phyloP scores from a whole-genome alignment of 2,329 filamentous ascomycete genomes.

The Ophiocordyceps sinensis region DNA sequence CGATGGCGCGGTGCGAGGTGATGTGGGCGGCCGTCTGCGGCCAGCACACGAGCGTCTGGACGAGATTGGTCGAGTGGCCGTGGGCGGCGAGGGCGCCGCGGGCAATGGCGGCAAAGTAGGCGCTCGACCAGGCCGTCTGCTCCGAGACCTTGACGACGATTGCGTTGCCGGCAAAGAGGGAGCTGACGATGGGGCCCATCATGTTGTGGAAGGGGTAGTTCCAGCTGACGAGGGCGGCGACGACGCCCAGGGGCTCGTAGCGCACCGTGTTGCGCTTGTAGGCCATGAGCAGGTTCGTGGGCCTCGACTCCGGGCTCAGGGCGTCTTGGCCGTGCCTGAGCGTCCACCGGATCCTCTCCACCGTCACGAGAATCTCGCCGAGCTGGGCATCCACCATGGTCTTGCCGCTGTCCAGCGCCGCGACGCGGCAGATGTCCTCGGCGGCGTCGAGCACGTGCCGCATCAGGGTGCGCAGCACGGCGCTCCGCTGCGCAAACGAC shows the following conservation, averaged over 20 bases:
- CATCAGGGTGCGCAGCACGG: constrained; percentile 68
- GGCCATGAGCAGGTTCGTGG: constrained; percentile 84
- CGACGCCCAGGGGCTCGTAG: constrained; percentile 87
- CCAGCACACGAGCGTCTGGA: constrained; percentile 82
- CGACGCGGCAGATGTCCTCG: constrained; percentile 69
- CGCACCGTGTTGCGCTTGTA: constrained; percentile 86
- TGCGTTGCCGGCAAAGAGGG: constrained; percentile 81
- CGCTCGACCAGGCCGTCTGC: constrained; percentile 83
- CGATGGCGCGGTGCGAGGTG: constrained; percentile 70
- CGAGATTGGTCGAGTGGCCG: constrained; percentile 65
- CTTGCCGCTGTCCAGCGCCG: constrained; percentile 89
- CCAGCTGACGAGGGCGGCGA: constrained; percentile 89
- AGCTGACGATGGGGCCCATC: constrained; percentile 77
- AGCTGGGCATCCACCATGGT: constrained; percentile 89
- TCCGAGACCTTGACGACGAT: constrained; percentile 92
- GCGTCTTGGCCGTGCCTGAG: constrained; percentile 79
- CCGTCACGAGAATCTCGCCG: constrained; percentile 87
- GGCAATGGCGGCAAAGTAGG: constrained; percentile 68
- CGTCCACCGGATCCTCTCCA: constrained; percentile 90
- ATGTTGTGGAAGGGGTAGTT: constrained; percentile 97
- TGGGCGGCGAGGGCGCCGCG: constrained; percentile 68
- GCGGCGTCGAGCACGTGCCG: constrained; percentile 80
- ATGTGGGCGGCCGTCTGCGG: constrained; percentile 67
- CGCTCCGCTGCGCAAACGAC: constrained; percentile 60
- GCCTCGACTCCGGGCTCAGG: constrained; percentile 54